Evolutionary conservation across 2,329 filamentous ascomycete genomes (phyloP), one percentile per base, ranked within the genome.

Genomic region (Penicillium sp.): DNA sequence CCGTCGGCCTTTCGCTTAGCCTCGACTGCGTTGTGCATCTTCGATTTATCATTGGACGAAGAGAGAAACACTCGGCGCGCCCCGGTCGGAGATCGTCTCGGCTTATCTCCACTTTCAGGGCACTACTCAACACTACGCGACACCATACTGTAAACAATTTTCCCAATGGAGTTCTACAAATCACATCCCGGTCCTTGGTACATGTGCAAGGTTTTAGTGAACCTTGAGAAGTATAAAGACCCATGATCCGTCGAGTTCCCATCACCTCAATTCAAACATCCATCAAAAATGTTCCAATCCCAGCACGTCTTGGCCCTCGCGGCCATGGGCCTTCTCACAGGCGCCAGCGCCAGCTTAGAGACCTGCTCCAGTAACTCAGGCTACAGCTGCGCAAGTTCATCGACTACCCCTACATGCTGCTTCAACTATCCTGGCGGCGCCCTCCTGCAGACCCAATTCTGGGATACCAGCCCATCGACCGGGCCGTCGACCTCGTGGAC

Each of bases 401-500:
- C 78, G 4, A 72, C 69, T 73, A 78, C 42, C 51, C 73, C 55
- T 69, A 83, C 61, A 3, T 86, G 83, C 72, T 86, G 83, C 74
- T 84, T 81, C 73, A 83, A 84, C 57, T 72, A 76, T 13, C 83
- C 83, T 0, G 83, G 83, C 34, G 83, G 83, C 21, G 75, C 82
- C 45, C 67, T 86, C 29, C 72, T 85, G 13, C 77, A 78, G 68
- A 85, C 83, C 9, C 83, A 85, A 56, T 85, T 85, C 68, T 86
- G 83, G 83, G 83, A 85, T 61, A 79, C 79, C 0, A 63, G 78
- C 46, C 83, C 82, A 2, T 69, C 77, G 1, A 81, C 79, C 0
- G 83, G 83, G 1, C 83, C 82, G 1, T 68, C 69, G 5, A 75
- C 84, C 59, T 80, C 78, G 14, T 85, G 82, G 82, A 84, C 82